Base-by-base conservation (phyloP, 192 early-diverging fungal genomes). In the Diversispora eburnea region DNA sequence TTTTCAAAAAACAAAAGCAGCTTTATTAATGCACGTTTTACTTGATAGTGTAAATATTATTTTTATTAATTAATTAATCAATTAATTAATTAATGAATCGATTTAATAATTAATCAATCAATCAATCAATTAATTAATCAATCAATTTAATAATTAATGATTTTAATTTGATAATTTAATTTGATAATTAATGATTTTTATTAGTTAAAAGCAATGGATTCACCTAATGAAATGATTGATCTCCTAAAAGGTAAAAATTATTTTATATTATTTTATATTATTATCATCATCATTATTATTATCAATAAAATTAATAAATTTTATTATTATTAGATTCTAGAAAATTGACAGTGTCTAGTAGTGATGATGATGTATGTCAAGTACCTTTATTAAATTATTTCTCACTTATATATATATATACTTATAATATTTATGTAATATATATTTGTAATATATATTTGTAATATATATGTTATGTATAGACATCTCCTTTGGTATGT, bases 231-330 rank as follows among this genome's bases (percentile, higher is more conserved):
- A 51, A 22, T 67, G 46, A 47, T 67, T 51, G 65, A 67, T 20
- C n/a, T 49, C 5, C 8, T 67, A 19, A 67, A 67, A 49, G 20
- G 61, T 25, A 63, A 10, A 8, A 59, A 63, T 13, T 63, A 12
- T 63, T 42, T 63, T 25, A 33, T 33, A 42, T 43, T n/a, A n/a
- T n/a, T n/a, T n/a, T n/a, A n/a, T 63, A 63, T 63, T 25, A 39
- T 61, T 61, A 5, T 61, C n/a, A n/a, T n/a, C n/a, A n/a, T n/a
- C n/a, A n/a, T 43, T 63, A 63, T 63, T 25, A 39, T 61, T 61
- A 5, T 61, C n/a, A n/a, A n/a, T 20, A 20, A 20, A 12, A 61
- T 61, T 8, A n/a, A n/a, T n/a, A n/a, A n/a, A n/a, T 13, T 61
- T 33, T 33, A 33, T 33, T 20, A n/a, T 56, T 3, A n/a, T 56